A percentile compares a stretch with the other conserved stretches of the same genome.
Conservation (phyloP, 345 rosid genomes). For the Lepidium didymum region DNA sequence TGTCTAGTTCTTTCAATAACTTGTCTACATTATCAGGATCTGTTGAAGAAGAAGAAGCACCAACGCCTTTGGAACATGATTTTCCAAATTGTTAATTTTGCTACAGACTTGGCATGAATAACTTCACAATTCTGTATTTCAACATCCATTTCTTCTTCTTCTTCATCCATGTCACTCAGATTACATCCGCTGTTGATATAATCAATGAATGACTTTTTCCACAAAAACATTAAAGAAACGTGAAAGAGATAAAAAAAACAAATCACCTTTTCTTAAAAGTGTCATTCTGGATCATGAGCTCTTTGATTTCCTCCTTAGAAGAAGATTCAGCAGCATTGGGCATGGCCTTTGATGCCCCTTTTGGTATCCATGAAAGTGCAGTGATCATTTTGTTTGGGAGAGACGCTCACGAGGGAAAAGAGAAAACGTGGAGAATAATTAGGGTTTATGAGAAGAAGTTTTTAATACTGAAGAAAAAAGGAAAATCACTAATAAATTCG, state of each 20-base stretch:
- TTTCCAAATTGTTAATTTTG: conserved; percentile 54
- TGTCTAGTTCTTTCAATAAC: conserved; percentile 64
- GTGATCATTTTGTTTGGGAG: conserved; percentile 43
- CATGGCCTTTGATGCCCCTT: conserved; percentile 52
- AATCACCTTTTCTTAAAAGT: conserved; percentile 35
- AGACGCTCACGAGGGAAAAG: no score
- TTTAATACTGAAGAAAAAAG: not conserved
- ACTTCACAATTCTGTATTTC: conserved; percentile 31
- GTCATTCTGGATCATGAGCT: conserved; percentile 37
- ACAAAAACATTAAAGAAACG: not conserved
- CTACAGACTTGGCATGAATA: conserved; percentile 51
- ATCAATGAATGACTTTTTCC: not conserved
- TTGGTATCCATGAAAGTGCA: conserved; percentile 73
- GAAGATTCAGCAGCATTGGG: conserved; percentile 61
- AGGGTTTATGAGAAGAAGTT: not conserved
- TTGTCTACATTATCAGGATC: conserved; percentile 43
- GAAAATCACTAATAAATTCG: no score
- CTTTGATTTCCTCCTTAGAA: conserved; percentile 61
- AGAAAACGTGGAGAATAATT: no score
- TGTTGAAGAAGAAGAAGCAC: conserved; percentile 23
- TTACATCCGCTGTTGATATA: not conserved
- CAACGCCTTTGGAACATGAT: conserved; percentile 32
- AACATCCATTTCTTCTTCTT: conserved; percentile 41
- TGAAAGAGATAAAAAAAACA: not conserved
- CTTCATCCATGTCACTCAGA: conserved; percentile 34